phyloP scores from a whole-genome alignment of 257 asterid genomes.

The Scutellaria galericulata region DNA sequence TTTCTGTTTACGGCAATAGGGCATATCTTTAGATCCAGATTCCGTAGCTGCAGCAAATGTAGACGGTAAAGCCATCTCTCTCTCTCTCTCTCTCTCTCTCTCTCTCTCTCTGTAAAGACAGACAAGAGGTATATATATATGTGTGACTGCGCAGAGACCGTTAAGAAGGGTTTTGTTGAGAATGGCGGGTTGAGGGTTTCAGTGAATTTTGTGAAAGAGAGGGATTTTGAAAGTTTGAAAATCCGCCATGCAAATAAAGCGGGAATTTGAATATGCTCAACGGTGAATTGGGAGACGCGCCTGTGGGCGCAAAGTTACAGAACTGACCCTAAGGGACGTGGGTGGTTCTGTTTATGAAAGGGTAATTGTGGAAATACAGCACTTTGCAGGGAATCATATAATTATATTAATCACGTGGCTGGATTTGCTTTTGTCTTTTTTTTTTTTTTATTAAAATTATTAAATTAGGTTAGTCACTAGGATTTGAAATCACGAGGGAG shows the following conservation, averaged over 20 bases:
- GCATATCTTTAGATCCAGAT: slow-evolving; percentile 61
- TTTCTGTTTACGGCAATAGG: slow-evolving; percentile 95
- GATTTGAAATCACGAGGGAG: no score
- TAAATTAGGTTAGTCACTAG: no score
- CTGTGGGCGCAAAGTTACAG: slow-evolving; percentile 14
- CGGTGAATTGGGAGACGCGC: slow-evolving; percentile 45
- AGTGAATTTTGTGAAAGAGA: slow-evolving; percentile 40
- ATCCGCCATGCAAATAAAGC: slow-evolving; percentile 53
- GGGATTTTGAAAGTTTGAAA: slow-evolving; percentile 81
- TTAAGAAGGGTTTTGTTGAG: slow-evolving; percentile 55
- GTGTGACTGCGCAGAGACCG: slow-evolving; percentile 41
- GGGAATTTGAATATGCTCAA: slow-evolving; percentile 55
- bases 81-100: slow-evolving; percentile 1
- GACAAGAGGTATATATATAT: slow-evolving; percentile 15
- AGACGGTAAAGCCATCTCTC: slow-evolving; percentile 37
- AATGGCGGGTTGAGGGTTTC: slow-evolving; percentile 61
- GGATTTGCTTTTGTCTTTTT: slow-evolving; percentile 40
- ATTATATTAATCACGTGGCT: slow-evolving; percentile 42
- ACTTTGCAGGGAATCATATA: slow-evolving; percentile 40
- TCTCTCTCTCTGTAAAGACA: not conserved
- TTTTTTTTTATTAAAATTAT: slow-evolving; percentile 10
- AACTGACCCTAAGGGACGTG: slow-evolving; percentile 27
- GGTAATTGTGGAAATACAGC: slow-evolving; percentile 34
- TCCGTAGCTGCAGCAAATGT: slow-evolving; percentile 40
- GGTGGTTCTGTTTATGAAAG: not conserved